Base-by-base conservation (phyloP, 345 rosid genomes). In the Raphanus sativus region DNA sequence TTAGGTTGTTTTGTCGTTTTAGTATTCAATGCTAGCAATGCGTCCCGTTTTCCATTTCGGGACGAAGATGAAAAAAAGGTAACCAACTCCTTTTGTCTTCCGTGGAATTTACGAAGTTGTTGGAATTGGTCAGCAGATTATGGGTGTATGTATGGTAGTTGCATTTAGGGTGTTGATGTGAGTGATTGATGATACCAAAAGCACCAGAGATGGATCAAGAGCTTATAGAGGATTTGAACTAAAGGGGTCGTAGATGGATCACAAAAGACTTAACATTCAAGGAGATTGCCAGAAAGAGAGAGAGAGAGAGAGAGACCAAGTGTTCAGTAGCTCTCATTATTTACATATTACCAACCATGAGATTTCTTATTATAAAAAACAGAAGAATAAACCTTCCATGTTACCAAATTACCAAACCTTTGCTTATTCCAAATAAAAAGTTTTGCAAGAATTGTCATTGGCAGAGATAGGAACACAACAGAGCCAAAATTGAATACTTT, bases 1-100 rank as follows among this genome's bases (percentile, higher is more conserved):
- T 16, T 2, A 42, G 56, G 24, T 24, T 52, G 48, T 36, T 60
- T 76, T 74, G 80, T 74, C 80, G 75, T 76, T 76, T 76, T 54
- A 4, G 11, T 25, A 71, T 4, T 38, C 7, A n/a, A 12, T 2
- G 66, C 4, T 45, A 71, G 40, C 52, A 73, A 52, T 54, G 63
- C 70, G 8, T 45, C 70, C 38, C 63, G 77, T 61, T 30, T 64
- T 34, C 64, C 70, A 76, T 76, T 45, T 13, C 5, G 50, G 42
- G 50, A 13, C 6, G 54, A 60, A 13, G 62, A 17, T 16, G 55
- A 65, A 66, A 65, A 66, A 74, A 11, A 67, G 16, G 65, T 55
- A 0, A 38, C 45, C 1, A 55, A 26, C 32, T 75, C 55, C 48
- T 33, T 11, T 63, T 16, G 67, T 15, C 48, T 34, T 26, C 16